Percentiles rank a stretch among this genome's conserved stretches.
These are phyloP conservation scores for Trichoderma simmonsii DNA, from an alignment of 2,329 filamentous ascomycete species.

Conservation along the genomic window DNA sequence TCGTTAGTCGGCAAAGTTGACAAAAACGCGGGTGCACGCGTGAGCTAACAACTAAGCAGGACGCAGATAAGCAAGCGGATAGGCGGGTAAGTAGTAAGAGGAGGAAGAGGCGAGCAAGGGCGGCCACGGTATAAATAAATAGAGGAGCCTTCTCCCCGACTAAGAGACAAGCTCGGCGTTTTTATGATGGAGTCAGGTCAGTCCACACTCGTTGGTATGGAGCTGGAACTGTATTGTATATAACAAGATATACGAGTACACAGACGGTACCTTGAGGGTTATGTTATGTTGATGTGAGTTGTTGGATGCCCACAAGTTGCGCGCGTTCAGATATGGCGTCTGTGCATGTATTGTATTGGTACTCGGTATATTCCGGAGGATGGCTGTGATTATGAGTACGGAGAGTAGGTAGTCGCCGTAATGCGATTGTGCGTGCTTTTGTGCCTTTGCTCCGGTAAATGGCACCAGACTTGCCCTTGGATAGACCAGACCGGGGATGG, in stretches of 20 bases:
- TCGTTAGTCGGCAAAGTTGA: background rate
- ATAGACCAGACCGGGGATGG: background rate
- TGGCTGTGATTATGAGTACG: background rate
- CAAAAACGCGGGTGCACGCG: slow-evolving; percentile 17
- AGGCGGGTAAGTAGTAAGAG: background rate
- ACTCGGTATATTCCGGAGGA: background rate
- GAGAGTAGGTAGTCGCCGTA: no score
- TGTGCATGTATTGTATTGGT: background rate
- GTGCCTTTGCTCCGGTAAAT: background rate
- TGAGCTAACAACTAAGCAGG: background rate
- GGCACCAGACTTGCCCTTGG: background rate
- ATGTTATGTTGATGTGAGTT: background rate
- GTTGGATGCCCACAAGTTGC: background rate
- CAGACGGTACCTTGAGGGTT: background rate
- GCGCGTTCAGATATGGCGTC: background rate
- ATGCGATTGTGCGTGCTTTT: background rate
- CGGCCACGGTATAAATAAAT: slow-evolving; percentile 5
- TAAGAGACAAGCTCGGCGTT: background rate
- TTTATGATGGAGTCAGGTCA: background rate
- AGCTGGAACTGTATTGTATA: background rate
- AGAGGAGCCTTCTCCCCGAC: background rate
- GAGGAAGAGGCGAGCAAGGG: background rate
- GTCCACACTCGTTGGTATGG: background rate
- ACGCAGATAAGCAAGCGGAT: slow-evolving; percentile 3
- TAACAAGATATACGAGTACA: background rate